Evolutionary conservation across 2,329 filamentous ascomycete genomes (phyloP).

Genomic region (Penicillium sp.): DNA sequence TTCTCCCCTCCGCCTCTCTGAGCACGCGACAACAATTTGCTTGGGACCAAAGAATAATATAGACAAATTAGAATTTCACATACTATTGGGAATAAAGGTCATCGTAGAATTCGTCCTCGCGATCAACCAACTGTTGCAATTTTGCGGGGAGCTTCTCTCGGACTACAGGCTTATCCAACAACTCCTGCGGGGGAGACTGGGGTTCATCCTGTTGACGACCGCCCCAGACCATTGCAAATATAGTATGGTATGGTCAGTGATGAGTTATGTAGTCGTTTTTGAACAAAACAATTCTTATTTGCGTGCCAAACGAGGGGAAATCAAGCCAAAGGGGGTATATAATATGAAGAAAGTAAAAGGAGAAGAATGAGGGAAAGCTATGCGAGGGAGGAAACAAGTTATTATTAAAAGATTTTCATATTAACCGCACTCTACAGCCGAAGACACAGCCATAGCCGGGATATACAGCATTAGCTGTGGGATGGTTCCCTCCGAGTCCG

Average conservation of each 20-base stretch:
- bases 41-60: not conserved
- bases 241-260: not conserved
- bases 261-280: not conserved
- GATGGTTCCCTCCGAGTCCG: slow-evolving; percentile 26
- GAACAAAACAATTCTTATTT: not conserved
- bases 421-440: slow-evolving; percentile 21
- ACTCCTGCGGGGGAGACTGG: slow-evolving; percentile 15
- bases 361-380: slow-evolving; percentile 3
- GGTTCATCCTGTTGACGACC: slow-evolving; percentile 24
- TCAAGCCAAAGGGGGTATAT: not conserved
- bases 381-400: slow-evolving; percentile 8
- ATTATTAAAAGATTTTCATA: slow-evolving; percentile 1
- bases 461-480: slow-evolving; percentile 19
- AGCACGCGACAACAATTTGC: not conserved
- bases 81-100: slow-evolving; percentile 77
- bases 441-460: slow-evolving; percentile 22
- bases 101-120: slow-evolving; percentile 73
- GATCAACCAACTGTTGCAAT: slow-evolving; percentile 57
- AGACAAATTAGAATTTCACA: slow-evolving; percentile 36
- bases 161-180: slow-evolving; percentile 42
- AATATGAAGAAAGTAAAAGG: not conserved
- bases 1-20: not conserved
- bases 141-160: slow-evolving; percentile 54
- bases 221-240: slow-evolving; percentile 35
- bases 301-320: not conserved